Evolutionary conservation across 2,329 filamentous ascomycete genomes (phyloP).

Genomic region (Fusarium buxicola): DNA sequence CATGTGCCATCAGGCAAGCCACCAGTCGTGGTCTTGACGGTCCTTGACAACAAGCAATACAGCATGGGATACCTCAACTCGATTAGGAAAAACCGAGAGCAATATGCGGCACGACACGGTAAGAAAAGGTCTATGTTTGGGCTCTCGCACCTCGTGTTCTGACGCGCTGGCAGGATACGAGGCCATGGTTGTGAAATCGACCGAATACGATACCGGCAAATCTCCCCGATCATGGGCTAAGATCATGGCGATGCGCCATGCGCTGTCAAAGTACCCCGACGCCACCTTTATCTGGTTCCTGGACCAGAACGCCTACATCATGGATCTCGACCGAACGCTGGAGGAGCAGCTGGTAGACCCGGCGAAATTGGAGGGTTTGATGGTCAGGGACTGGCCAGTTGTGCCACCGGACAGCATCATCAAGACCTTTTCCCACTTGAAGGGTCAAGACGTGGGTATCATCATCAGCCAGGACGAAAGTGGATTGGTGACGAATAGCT

Average conservation of each 20-base stretch:
- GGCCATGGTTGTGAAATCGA: constrained; percentile 82
- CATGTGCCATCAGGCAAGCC: constrained; percentile 65
- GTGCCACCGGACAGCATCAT: constrained; percentile 98
- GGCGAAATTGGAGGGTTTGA: constrained; percentile 75
- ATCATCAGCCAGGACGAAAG: constrained; percentile 87
- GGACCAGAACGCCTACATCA: constrained; percentile 86
- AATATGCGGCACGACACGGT: constrained; percentile 91
- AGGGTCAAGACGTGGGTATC: constrained; percentile 80
- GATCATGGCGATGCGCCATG: constrained; percentile 88
- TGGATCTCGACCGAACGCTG: constrained; percentile 79
- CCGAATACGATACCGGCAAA: constrained; percentile 77
- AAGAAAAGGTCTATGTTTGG: constrained; percentile 46
- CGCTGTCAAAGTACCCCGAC: constrained; percentile 82
- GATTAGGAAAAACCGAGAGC: constrained; percentile 83
- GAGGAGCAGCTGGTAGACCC: constrained; percentile 77
- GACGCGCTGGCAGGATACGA: constrained; percentile 75
- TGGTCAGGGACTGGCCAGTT: constrained; percentile 87
- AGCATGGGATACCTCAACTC: constrained; percentile 75
- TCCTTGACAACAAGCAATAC: constrained; percentile 76
- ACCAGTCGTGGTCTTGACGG: constrained; percentile 83
- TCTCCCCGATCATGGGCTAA: constrained; percentile 76
- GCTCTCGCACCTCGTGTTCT: constrained; percentile 1
- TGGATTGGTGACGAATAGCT: constrained; percentile 80
- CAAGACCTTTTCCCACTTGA: constrained; percentile 88
- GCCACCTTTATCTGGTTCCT: constrained; percentile 89